Base-by-base conservation (phyloP, 495 filamentous ascomycete species). In the Sordaria brevicollis region DNA sequence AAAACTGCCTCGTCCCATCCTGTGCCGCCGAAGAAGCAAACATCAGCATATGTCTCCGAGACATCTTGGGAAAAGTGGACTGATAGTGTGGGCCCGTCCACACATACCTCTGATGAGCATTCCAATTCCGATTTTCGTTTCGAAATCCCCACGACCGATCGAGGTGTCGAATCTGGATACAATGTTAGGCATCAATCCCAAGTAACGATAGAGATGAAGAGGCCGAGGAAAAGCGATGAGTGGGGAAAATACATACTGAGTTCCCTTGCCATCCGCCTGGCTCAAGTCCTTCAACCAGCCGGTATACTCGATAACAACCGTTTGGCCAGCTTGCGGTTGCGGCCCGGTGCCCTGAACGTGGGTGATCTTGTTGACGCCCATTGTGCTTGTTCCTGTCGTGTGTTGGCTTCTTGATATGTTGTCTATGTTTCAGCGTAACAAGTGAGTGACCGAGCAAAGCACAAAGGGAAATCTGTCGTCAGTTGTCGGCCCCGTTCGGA, bases 1-100 rank as follows among this genome's bases (percentile, higher is more conserved):
- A 86, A 80, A 35, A 96, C 92, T 70, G 90, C 93, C 83, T 94
- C 89, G 71, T 96, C 93, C 93, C 93, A 96, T 62, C 93, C 92
- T 93, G 35, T 21, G 17, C 4, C n/a, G n/a, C 19, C 41, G n/a
- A 21, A 19, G 29, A 25, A 5, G 2, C 1, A 25, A 35, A 66
- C 17, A 31, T 71, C 49, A 77, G 75, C 67, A 70, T 72, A 31
- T 11, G 35, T 35, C 15, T 39, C 21, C 49, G 21, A 29, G 21
- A 29, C 21, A 29, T 57, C n/a, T n/a, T n/a, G n/a, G n/a, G 8
- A 21, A 25, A 57, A 57, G 21, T 57, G 49, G 49, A 57, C 49
- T 29, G 21, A 39, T 36, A 49, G 35, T 41, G 36, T 10, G 25
- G 38, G 70, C 65, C 13, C 29, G 69, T 33, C 9, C 10, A 35